A percentile compares a stretch with the other conserved stretches of the same genome.
Evolutionary conservation across 139 green algal species (phyloP).

Genomic region (Coelastrella sp.): DNA sequence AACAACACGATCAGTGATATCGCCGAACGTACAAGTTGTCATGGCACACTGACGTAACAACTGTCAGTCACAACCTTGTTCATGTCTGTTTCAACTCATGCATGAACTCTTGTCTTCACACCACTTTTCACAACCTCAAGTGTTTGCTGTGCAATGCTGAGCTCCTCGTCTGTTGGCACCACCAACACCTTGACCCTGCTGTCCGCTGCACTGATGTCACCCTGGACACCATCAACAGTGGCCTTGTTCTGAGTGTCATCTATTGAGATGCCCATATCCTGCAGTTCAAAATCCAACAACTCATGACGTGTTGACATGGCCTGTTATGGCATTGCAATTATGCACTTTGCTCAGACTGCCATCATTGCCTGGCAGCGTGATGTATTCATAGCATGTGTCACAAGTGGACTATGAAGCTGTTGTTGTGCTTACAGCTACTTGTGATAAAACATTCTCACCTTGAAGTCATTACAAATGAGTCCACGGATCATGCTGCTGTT

Average conservation of each 20-base stretch:
- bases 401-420: neutral
- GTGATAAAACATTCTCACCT: constrained; percentile 55
- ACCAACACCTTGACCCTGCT: constrained; percentile 74
- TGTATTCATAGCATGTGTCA: neutral
- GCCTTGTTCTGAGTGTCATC: constrained; percentile 75
- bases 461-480: constrained; percentile 64
- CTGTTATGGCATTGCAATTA: neutral
- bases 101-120: neutral
- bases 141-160: constrained; percentile 89
- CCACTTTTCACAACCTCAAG: constrained; percentile 59
- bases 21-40: too few species aligned
- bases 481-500: constrained; percentile 69
- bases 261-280: constrained; percentile 77
- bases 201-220: constrained; percentile 62
- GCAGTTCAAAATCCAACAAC: neutral
- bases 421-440: too few species aligned
- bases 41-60: too few species aligned
- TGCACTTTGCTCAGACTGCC: neutral
- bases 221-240: constrained; percentile 49
- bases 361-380: neutral
- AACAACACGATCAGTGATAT: too few species aligned
- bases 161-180: constrained; percentile 93
- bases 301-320: neutral
- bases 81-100: neutral
- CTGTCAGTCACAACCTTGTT: too few species aligned